These are phyloP conservation scores for Cupressus sempervirens DNA, from an alignment of 75 land plant genomes.

Conservation along the genomic window DNA sequence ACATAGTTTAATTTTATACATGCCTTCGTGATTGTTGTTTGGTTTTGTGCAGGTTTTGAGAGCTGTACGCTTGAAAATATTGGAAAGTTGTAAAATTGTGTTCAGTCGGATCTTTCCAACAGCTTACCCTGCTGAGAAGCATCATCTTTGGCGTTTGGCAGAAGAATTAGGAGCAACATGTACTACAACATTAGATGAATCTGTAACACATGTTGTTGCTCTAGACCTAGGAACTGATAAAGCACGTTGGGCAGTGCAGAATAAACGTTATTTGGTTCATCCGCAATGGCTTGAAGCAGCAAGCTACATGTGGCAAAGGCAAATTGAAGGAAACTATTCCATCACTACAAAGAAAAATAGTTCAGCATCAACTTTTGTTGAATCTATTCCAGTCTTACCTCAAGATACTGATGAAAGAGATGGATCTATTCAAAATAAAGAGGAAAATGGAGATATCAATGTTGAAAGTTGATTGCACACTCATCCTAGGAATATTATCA, in stretches of 20 bases:
- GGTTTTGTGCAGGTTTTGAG: constrained; percentile 44
- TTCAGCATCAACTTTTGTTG: constrained; percentile 9
- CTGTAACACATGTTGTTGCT: constrained; percentile 84
- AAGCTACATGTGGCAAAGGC: constrained; percentile 62
- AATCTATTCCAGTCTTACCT: constrained; percentile 13
- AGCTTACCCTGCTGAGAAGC: constrained; percentile 26
- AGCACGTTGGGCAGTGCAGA: constrained; percentile 74
- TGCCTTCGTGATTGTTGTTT: not conserved
- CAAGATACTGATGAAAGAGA: not conserved
- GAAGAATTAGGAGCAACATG: constrained; percentile 81
- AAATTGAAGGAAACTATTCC: constrained; percentile 56
- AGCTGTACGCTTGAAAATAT: constrained; percentile 36
- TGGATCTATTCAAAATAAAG: not conserved
- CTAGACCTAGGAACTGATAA: constrained; percentile 66
- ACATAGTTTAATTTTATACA: not conserved
- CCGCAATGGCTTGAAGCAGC: constrained; percentile 90
- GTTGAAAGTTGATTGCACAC: not conserved
- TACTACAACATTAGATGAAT: constrained; percentile 38
- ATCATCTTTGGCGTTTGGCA: constrained; percentile 66
- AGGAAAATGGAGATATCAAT: not conserved
- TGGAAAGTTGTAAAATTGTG: constrained; percentile 69
- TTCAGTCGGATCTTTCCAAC: constrained; percentile 64
- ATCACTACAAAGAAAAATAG: constrained; percentile 26
- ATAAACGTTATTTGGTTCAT: constrained; percentile 60
- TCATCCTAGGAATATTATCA: not conserved